Evolutionary conservation across 371 early-diverging fungal genomes (phyloP).

Genomic region (Chytridiales sp.): DNA sequence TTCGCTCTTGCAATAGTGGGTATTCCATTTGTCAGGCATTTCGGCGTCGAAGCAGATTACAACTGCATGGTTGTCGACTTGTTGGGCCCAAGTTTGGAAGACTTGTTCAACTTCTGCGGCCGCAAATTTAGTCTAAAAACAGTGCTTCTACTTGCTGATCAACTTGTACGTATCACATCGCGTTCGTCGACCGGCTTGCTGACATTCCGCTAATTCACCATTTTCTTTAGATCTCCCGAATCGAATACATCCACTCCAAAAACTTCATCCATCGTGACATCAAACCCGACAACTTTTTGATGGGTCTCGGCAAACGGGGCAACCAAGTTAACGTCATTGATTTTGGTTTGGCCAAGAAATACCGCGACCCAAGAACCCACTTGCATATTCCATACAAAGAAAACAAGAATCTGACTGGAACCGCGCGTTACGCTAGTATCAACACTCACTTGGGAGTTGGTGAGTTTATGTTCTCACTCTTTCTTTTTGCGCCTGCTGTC

Average conservation of each 20-base stretch:
- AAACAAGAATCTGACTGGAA: constrained; percentile 99
- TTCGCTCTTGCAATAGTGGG: constrained; percentile 60
- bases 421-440: constrained; percentile 98
- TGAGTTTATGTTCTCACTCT: constrained; percentile 43
- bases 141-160: constrained; percentile 96
- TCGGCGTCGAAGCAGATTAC: constrained; percentile 90
- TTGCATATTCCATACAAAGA: constrained; percentile 97
- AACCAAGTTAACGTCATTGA: constrained; percentile 99
- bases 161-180: constrained; percentile 71
- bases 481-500: neutral
- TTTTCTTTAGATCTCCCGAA: constrained; percentile 73
- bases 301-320: constrained; percentile 93
- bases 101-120: constrained; percentile 97
- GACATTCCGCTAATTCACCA: neutral
- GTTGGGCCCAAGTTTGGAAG: constrained; percentile 97
- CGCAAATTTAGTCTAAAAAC: constrained; percentile 98
- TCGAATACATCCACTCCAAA: constrained; percentile 97
- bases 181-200: neutral
- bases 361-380: constrained; percentile 94
- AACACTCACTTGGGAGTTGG: constrained; percentile 98
- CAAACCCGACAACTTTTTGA: constrained; percentile 98
- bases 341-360: constrained; percentile 99
- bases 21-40: constrained; percentile 94
- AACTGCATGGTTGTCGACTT: constrained; percentile 99
- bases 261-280: constrained; percentile 75